phyloP scores from a whole-genome alignment of 192 early-diverging fungal genomes.

The Backusella macrospora region DNA sequence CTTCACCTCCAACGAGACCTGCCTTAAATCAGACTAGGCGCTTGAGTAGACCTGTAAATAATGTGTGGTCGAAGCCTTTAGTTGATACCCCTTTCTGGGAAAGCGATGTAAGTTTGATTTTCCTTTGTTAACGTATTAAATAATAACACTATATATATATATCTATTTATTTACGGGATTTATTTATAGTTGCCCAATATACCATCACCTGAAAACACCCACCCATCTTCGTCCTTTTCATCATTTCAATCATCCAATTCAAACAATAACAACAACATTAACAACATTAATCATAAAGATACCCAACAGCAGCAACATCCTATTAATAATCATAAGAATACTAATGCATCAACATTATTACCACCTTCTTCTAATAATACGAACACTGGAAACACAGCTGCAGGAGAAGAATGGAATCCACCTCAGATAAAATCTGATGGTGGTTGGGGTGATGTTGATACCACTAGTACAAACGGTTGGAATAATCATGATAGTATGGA shows the following conservation, averaged over 20 bases:
- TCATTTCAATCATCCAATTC: neutral
- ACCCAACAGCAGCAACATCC: neutral
- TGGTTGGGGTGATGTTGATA: neutral
- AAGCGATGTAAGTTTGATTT: neutral
- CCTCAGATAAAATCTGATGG: neutral
- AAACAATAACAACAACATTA: neutral
- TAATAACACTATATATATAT: neutral
- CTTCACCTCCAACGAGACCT: neutral
- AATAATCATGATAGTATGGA: no score
- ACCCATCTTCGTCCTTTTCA: neutral
- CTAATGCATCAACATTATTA: neutral
- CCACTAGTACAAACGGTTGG: neutral
- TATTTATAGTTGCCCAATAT: neutral
- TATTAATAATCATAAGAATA: neutral
- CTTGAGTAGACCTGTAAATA: neutral
- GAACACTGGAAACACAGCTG: neutral
- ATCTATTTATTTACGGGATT: no score
- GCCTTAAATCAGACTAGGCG: neutral
- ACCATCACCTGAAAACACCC: neutral
- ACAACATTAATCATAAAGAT: neutral
- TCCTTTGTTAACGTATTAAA: no score
- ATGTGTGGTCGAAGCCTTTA: neutral
- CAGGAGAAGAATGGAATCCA: neutral
- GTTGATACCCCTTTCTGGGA: slow-evolving; percentile 16
- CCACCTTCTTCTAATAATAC: neutral